Conservation (phyloP, 345 rosid species). For the Noccaea bulbosa region DNA sequence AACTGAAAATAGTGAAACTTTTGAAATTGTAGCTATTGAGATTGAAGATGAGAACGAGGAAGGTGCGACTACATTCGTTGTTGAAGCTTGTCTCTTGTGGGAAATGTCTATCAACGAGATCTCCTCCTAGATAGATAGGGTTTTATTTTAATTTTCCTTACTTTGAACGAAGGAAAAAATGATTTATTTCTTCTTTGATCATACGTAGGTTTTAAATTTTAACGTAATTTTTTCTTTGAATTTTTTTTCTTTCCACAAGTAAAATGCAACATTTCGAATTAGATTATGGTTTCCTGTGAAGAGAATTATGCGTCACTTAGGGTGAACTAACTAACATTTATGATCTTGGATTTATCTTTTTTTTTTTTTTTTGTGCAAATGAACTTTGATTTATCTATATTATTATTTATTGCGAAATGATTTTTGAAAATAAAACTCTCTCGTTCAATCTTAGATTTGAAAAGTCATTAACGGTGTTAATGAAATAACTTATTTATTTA, state of each 20-base stretch:
- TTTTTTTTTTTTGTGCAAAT: too few species aligned
- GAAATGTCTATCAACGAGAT: conserved; percentile 62
- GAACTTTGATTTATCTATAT: too few species aligned
- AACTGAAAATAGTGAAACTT: conserved; percentile 5
- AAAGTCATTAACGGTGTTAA: too few species aligned
- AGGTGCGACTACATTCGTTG: conserved; percentile 53
- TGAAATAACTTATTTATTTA: too few species aligned
- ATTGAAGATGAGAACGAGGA: conserved; percentile 61
- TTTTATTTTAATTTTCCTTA: neutral
- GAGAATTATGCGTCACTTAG: too few species aligned
- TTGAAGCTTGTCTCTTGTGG: conserved; percentile 79
- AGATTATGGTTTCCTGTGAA: too few species aligned
- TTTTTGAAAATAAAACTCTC: too few species aligned
- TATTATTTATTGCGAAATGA: too few species aligned
- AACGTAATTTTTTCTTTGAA: neutral
- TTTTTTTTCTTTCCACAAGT: neutral
- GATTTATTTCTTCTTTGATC: neutral
- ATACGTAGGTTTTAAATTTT: neutral
- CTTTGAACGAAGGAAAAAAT: neutral
- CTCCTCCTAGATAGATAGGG: conserved; percentile 56
- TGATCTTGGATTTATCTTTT: too few species aligned
- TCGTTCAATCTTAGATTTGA: too few species aligned
- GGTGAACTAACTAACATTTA: too few species aligned
- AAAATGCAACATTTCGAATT: too few species aligned
- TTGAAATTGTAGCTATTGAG: conserved; percentile 59